Conservation (phyloP, 192 early-diverging fungal genomes). For the Backusella australiensis region DNA sequence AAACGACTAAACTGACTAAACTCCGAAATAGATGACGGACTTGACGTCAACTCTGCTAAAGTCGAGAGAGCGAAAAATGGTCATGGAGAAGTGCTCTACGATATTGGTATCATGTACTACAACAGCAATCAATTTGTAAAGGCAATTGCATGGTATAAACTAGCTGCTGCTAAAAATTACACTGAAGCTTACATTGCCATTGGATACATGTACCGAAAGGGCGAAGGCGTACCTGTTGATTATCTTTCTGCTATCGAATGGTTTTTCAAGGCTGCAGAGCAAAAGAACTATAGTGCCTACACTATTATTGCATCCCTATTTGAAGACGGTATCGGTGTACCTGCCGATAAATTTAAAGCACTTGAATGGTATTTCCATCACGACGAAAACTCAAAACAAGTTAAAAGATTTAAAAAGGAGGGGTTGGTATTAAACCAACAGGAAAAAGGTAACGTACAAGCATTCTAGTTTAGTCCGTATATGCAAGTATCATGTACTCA, state of each 20-base stretch:
- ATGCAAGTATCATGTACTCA: background rate
- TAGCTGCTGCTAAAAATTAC: background rate
- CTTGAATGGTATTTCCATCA: background rate
- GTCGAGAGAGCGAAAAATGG: background rate
- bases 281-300: background rate
- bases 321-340: background rate
- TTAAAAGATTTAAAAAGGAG: conserved; percentile 1
- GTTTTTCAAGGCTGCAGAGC: background rate
- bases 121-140: background rate
- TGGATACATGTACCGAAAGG: background rate
- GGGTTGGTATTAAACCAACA: background rate
- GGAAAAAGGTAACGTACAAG: background rate
- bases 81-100: background rate
- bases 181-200: background rate
- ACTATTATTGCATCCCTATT: background rate
- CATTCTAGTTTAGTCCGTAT: background rate
- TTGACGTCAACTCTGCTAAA: background rate
- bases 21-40: background rate
- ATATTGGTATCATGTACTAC: background rate
- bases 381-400: background rate
- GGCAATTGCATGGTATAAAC: background rate
- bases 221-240: background rate
- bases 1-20: background rate
- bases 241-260: background rate
- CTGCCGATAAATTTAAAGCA: background rate